Evolutionary conservation across 345 rosid genomes (phyloP).

Genomic region (Crucihimalaya himalaica): DNA sequence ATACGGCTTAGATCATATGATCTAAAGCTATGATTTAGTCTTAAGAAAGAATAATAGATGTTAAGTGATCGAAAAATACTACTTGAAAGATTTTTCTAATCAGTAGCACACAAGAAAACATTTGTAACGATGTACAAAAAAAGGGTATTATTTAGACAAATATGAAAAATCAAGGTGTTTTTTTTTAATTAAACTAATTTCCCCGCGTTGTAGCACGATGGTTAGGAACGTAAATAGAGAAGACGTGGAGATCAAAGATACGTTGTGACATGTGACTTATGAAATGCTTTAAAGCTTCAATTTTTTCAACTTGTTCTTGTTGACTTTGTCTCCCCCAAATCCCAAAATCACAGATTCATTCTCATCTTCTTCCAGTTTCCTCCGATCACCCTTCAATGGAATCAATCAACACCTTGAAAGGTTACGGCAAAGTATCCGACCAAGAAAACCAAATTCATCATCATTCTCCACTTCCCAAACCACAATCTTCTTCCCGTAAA

Average conservation of each 20-base stretch:
- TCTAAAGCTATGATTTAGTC: too few relatives aligned
- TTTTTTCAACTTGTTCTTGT: neutral
- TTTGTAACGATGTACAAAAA: too few relatives aligned
- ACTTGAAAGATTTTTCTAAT: too few relatives aligned
- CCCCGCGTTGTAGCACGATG: neutral
- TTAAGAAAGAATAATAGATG: too few relatives aligned
- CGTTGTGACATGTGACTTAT: neutral
- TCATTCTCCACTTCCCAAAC: slow-evolving; percentile 31
- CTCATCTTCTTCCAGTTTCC: too few relatives aligned
- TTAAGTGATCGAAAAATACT: too few relatives aligned
- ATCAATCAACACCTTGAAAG: slow-evolving; percentile 57
- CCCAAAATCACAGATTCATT: slow-evolving; percentile 14
- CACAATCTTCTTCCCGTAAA: slow-evolving; percentile 29
- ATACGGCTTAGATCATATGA: too few relatives aligned
- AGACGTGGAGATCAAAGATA: slow-evolving; percentile 20
- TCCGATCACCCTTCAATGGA: slow-evolving; percentile 61
- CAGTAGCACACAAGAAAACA: too few relatives aligned
- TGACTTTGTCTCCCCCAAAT: slow-evolving; percentile 10
- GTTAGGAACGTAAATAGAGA: neutral
- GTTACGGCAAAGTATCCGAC: slow-evolving; percentile 63
- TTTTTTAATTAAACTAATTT: too few relatives aligned
- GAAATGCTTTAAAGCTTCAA: neutral
- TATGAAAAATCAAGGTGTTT: too few relatives aligned
- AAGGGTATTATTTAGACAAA: too few relatives aligned
- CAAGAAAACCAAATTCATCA: slow-evolving; percentile 45